A percentile compares a stretch with the other conserved stretches of the same genome.
These are phyloP conservation scores for Fusarium begoniae DNA, from an alignment of 2,329 filamentous ascomycete species.

Conservation along the genomic window DNA sequence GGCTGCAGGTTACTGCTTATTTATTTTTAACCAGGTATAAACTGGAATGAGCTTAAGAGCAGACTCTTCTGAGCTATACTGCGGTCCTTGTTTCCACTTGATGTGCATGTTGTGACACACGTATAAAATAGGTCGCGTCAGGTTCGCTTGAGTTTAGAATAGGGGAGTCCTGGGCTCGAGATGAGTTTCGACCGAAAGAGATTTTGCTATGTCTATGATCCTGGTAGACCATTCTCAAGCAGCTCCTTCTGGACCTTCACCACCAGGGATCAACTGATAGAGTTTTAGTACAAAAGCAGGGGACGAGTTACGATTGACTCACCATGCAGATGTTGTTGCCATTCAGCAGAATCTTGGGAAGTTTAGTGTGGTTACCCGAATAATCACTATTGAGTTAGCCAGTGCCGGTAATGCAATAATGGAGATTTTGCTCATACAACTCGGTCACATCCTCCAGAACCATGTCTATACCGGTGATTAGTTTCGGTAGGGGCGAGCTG, in stretches of 20 bases:
- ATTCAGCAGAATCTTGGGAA: constrained; percentile 94
- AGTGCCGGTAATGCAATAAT: not conserved
- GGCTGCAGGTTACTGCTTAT: constrained; percentile 36
- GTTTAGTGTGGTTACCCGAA: constrained; percentile 84
- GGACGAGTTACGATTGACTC: constrained; percentile 43
- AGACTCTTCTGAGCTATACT: constrained; percentile 20
- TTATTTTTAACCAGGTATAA: constrained; percentile 27
- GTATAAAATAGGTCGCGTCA: not conserved
- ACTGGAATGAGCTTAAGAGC: constrained; percentile 29
- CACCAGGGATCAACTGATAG: constrained; percentile 78
- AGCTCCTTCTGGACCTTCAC: constrained; percentile 69
- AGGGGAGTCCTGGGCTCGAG: not conserved
- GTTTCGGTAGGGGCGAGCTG: not conserved
- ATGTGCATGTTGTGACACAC: constrained; percentile 11
- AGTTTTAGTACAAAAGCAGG: constrained; percentile 8
- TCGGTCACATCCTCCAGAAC: constrained; percentile 97
- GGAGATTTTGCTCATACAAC: constrained; percentile 68
- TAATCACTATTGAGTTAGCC: constrained; percentile 76
- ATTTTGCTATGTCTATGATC: constrained; percentile 9
- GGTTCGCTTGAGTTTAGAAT: not conserved
- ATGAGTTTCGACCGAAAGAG: not conserved
- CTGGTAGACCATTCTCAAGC: constrained; percentile 21
- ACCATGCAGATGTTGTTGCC: constrained; percentile 99
- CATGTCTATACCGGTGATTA: constrained; percentile 75
- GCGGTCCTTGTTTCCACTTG: constrained; percentile 3